Evolutionary conservation across 2,329 filamentous ascomycete genomes (phyloP).

Genomic region (Phaeosphaeria sp.): DNA sequence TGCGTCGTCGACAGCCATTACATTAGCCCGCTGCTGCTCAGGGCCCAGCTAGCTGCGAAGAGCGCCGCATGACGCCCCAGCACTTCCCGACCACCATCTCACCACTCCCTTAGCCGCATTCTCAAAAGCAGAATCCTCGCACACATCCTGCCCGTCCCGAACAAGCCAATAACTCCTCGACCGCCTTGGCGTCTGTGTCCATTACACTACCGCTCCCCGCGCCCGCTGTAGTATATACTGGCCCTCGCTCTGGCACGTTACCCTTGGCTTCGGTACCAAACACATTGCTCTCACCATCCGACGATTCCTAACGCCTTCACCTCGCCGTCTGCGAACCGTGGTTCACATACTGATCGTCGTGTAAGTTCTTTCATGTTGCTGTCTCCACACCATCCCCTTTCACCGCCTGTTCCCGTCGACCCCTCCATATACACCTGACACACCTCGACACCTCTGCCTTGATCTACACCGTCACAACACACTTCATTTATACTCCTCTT

Average conservation of each 20-base stretch:
- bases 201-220: constrained; percentile 34
- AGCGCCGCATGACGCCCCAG: constrained; percentile 46
- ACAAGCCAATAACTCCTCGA: constrained; percentile 42
- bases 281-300: constrained; percentile 19
- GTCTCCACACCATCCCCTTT: not conserved
- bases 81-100: constrained; percentile 38
- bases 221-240: constrained; percentile 44
- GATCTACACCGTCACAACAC: not conserved
- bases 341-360: constrained; percentile 7
- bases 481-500: not conserved
- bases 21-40: constrained; percentile 43
- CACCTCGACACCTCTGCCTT: not conserved
- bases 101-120: constrained; percentile 46
- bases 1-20: constrained; percentile 38
- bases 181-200: constrained; percentile 38
- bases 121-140: constrained; percentile 46
- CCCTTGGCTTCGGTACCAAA: constrained; percentile 29
- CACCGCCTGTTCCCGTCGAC: constrained; percentile 1
- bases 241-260: constrained; percentile 36
- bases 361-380: constrained; percentile 11
- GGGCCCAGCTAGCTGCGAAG: constrained; percentile 39
- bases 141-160: constrained; percentile 41
- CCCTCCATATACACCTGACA: not conserved
- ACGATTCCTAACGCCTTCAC: constrained; percentile 12
- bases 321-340: constrained; percentile 5